These are phyloP conservation scores for Gossypium gossypioides DNA, from an alignment of 441 rosid species.

Conservation along the genomic window DNA sequence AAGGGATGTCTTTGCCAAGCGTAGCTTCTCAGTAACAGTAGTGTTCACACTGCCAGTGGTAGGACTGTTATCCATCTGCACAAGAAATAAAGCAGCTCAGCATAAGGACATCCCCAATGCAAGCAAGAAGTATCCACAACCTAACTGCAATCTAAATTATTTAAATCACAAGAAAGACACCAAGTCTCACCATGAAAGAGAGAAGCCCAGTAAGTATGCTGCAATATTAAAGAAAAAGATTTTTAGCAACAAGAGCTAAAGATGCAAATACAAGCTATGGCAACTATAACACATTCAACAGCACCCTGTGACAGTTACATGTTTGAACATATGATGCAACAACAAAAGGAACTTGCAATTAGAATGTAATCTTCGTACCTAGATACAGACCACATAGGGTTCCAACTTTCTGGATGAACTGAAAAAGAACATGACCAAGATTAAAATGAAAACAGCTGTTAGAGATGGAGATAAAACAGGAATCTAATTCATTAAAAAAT, in stretches of 20 bases:
- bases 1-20: slow-evolving; percentile 78
- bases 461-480: not conserved
- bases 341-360: not conserved
- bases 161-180: not conserved
- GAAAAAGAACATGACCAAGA: slow-evolving; percentile 17
- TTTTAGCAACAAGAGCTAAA: slow-evolving; percentile 11
- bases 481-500: slow-evolving; percentile 3
- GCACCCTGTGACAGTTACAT: not conserved
- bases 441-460: slow-evolving; percentile 7
- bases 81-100: slow-evolving; percentile 5
- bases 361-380: slow-evolving; percentile 38
- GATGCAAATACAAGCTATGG: not conserved
- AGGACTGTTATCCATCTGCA: slow-evolving; percentile 92
- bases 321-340: not conserved
- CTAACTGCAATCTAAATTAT: not conserved
- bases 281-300: not conserved
- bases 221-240: slow-evolving; percentile 28
- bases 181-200: slow-evolving; percentile 83
- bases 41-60: slow-evolving; percentile 91
- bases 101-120: slow-evolving; percentile 10
- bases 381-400: slow-evolving; percentile 98
- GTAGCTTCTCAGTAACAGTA: slow-evolving; percentile 66
- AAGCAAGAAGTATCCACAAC: not conserved
- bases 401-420: slow-evolving; percentile 99
- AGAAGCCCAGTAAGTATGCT: slow-evolving; percentile 99